Base-by-base conservation (phyloP, 2,329 filamentous ascomycete species). In the Monilinia fructicola region DNA sequence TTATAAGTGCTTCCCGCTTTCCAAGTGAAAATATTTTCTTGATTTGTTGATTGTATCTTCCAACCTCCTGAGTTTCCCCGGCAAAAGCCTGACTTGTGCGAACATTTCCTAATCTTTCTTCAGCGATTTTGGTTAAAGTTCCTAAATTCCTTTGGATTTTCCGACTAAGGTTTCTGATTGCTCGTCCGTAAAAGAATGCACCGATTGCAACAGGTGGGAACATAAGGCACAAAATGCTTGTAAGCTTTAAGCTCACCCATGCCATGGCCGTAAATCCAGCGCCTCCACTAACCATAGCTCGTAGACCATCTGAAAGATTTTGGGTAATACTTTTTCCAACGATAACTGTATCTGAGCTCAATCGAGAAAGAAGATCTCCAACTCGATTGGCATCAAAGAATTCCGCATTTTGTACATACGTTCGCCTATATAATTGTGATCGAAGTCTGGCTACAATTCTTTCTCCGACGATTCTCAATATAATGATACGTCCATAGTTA, bases 341-440 rank as follows among this genome's bases (percentile, higher is more conserved):
- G 75, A 99, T 96, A 75, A 98, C 92, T 0, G 95, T 97, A 77
- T 99, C 96, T 2, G 93, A 96, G 74, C 94, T 93, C 55, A 99
- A 86, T 48, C 96, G 90, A 48, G 94, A 98, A 75, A 99, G 97
- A 73, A 99, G 81, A 77, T 99, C 95, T 77, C 95, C 95, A 35
- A 97, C 93, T 35, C 95, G 87, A 79, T 99, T 99, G 50, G 95
- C 95, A 77, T 99, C 95, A 76, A 99, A 99, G 81, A 99, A 99
- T 75, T 98, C 95, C 67, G 95, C 95, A 78, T 99, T 95, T 78
- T 99, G 95, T n/a, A 95, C 85, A 73, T 96, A 96, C 0, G 95
- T 99, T 70, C 90, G 87, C 71, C 92, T 87, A 80, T 96, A 99
- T 4, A 99, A 86, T 76, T 92, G 90, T 21, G 93, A 94, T 68